Percentiles rank a stretch among this genome's conserved stretches.
phyloP scores from a whole-genome alignment of 1,284 basidiomycete species.

The Leucoagaricus sp. region DNA sequence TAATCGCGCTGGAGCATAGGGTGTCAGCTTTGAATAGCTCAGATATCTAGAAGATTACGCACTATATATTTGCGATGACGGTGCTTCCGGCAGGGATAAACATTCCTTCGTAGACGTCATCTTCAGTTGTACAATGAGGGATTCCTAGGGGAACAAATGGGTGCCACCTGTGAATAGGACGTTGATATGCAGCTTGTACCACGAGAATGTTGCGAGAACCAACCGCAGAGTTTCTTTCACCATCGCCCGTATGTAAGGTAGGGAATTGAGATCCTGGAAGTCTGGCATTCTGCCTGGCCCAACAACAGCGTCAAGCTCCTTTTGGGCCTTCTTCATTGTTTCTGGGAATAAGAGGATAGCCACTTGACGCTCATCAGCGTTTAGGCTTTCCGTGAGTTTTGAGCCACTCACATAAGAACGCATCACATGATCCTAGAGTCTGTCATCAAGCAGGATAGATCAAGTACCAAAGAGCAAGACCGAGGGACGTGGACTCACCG shows the following conservation, averaged over 20 bases:
- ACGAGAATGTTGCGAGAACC: background rate
- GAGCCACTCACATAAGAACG: constrained; percentile 22
- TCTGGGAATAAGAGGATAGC: constrained; percentile 39
- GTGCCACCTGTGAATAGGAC: constrained; percentile 45
- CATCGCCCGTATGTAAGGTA: constrained; percentile 46
- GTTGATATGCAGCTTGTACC: background rate
- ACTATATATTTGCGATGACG: constrained; percentile 43
- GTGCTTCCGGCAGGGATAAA: constrained; percentile 45
- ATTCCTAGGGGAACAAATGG: constrained; percentile 41
- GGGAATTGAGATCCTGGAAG: constrained; percentile 39
- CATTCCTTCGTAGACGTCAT: constrained; percentile 42
- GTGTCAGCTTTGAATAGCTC: background rate
- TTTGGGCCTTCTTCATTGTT: constrained; percentile 42
- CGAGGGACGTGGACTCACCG: constrained; percentile 17
- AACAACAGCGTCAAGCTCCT: constrained; percentile 42
- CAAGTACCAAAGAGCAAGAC: background rate
- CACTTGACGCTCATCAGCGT: constrained; percentile 15
- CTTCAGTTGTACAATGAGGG: constrained; percentile 39
- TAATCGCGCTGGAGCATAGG: constrained; percentile 19
- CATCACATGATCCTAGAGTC: constrained; percentile 22
- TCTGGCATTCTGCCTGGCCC: constrained; percentile 47
- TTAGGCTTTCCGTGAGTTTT: too few relatives aligned
- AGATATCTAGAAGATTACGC: constrained; percentile 1
- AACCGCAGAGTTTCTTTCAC: constrained; percentile 37
- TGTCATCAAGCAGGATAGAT: constrained; percentile 1